phyloP scores from a whole-genome alignment of 2,329 filamentous ascomycete species.

The Colletotrichum musicola region DNA sequence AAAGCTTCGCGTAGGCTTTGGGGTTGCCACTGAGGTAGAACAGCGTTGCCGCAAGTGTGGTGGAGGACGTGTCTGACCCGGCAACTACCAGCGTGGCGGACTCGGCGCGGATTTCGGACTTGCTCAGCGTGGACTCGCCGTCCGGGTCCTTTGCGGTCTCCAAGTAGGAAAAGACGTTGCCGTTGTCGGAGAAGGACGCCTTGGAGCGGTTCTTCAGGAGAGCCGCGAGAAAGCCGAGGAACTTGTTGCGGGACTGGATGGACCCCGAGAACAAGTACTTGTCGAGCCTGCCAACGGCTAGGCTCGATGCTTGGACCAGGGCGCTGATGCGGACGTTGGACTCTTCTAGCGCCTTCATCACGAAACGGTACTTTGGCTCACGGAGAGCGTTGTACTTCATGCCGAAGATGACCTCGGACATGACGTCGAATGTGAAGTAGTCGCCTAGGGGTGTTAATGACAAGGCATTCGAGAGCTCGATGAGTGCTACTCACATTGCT shows the following conservation, averaged over 20 bases:
- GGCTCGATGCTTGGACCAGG: slow-evolving; percentile 31
- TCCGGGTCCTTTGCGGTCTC: slow-evolving; percentile 60
- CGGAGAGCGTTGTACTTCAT: slow-evolving; percentile 17
- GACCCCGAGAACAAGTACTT: slow-evolving; percentile 15
- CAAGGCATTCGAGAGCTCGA: background rate
- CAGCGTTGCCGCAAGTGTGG: slow-evolving; percentile 50
- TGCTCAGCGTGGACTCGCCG: slow-evolving; percentile 54
- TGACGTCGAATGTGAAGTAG: slow-evolving; percentile 29
- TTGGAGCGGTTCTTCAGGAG: slow-evolving; percentile 36
- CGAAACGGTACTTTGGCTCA: slow-evolving; percentile 33
- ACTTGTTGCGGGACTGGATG: slow-evolving; percentile 16
- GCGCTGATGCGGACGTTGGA: slow-evolving; percentile 42
- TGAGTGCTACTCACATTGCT: slow-evolving; percentile 2
- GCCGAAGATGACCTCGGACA: slow-evolving; percentile 17
- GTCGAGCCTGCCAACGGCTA: slow-evolving; percentile 15
- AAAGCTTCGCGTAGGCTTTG: slow-evolving; percentile 45
- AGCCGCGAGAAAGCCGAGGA: slow-evolving; percentile 26
- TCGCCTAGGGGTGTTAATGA: slow-evolving; percentile 2
- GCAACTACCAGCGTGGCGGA: slow-evolving; percentile 52
- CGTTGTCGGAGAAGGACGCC: slow-evolving; percentile 48
- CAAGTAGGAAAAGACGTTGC: slow-evolving; percentile 62
- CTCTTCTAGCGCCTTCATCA: slow-evolving; percentile 39
- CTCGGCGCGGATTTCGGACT: slow-evolving; percentile 54
- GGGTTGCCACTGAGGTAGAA: slow-evolving; percentile 55
- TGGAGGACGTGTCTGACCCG: slow-evolving; percentile 55